These are phyloP conservation scores for Mariannaea elegans DNA, from an alignment of 2,329 filamentous ascomycete species.

Conservation along the genomic window DNA sequence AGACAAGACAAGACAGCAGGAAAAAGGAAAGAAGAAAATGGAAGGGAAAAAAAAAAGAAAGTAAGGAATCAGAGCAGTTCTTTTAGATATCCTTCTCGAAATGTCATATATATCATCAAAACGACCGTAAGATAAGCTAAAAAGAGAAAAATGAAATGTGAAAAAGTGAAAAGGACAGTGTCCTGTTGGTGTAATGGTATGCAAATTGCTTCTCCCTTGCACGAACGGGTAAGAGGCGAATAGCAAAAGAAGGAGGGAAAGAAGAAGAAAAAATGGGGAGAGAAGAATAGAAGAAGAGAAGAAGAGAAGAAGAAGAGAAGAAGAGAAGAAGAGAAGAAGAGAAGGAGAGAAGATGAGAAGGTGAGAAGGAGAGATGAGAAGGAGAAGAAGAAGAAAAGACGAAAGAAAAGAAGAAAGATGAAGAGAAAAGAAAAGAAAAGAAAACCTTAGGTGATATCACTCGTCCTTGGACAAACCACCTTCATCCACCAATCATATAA, in stretches of 20 bases:
- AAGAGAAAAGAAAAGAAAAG: constrained; percentile 3
- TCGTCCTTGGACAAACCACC: neutral
- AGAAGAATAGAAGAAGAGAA: neutral
- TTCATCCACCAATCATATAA: neutral
- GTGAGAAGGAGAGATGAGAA: neutral
- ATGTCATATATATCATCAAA: neutral
- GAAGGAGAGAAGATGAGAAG: neutral
- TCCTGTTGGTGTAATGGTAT: too few relatives aligned
- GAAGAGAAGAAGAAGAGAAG: constrained; percentile 2
- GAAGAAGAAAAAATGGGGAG: neutral
- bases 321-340: neutral
- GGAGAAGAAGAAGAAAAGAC: constrained; percentile 2
- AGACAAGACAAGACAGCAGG: too few relatives aligned
- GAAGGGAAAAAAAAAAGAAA: neutral
- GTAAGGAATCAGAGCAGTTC: neutral
- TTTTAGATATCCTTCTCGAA: neutral
- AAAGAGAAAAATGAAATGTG: neutral
- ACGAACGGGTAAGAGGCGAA: neutral
- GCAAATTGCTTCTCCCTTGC: too few relatives aligned
- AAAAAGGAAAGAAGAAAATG: neutral
- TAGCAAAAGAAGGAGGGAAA: neutral
- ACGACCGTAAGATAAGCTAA: neutral
- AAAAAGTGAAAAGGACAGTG: neutral
- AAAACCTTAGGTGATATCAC: neutral
- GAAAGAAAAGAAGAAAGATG: neutral